Base-by-base conservation (phyloP, 1,139 yeast species). In the Geotrichum phurueaensis region DNA sequence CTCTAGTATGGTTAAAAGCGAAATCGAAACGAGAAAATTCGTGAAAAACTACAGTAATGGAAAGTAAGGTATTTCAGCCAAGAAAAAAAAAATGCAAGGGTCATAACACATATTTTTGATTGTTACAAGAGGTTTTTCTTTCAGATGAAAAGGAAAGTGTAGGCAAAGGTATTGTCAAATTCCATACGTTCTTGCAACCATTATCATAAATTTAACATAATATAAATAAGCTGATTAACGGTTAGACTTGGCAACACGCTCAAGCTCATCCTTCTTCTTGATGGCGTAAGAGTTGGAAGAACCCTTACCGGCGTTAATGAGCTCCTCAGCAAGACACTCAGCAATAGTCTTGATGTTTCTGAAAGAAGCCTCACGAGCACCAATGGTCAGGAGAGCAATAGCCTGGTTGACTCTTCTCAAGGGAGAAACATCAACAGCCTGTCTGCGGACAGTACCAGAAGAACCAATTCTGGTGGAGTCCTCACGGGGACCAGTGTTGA, bases 211-310 rank as follows among this genome's bases (percentile, higher is more conserved):
- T 54, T 54, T 52, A 58, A 58, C 58, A 58, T 54, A 54, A 39
- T 39, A 39, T 39, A 39, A 39, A 39, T 39, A 39, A 53, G 39
- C 20, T 49, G 52, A 39, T 88, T 94, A 94, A 90, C 99, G 98
- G 96, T 94, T 94, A 81, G 98, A 91, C 85, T 94, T 94, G 81
- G 99, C 99, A 81, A 94, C 99, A 89, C 99, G 96, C 87, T 95
- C 99, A 81, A 94, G 89, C 87, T 94, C 99, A 81, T 95, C 99
- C 96, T 95, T 95, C 98, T 95, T 95, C 95, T 95, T 95, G 85
- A 95, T 95, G 76, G 99, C 99, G 81, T 92, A 95, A 78, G 99
- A 95, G 82, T 97, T 95, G 75, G 99, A 92, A 76, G 99, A 94
- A 83, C 99, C 99, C 89, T 95, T 95, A 78, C 96, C 99, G 76